Evolutionary conservation across 371 early-diverging fungal species (phyloP), one percentile per base, ranked within the genome.

Genomic region (Mucor sp.): DNA sequence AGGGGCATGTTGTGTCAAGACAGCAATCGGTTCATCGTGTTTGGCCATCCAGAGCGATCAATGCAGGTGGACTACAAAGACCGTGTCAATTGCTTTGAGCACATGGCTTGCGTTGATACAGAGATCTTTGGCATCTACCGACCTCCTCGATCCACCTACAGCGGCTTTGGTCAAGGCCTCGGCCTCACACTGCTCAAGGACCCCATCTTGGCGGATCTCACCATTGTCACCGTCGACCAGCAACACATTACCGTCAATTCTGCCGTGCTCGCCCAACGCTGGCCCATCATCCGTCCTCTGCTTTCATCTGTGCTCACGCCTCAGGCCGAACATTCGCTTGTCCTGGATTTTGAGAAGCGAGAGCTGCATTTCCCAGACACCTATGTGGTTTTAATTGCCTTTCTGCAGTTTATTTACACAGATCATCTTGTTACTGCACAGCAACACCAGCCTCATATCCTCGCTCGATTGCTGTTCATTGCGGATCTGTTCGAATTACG

Each of bases 61-160:
- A 80, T 86, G 23, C 67, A 68, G 19, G 84, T 87, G 12, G 94
- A 94, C 71, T 91, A 93, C 67, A 87, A 88, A 57, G 84, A 90
- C 39, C 85, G 93, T 33, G 84, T 80, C n/a, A 72, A 84, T 37
- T 86, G 81, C 66, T 91, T 85, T 72, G 78, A 84, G 14, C 82
- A 91, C 56, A 58, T 88, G 58, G 80, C 87, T 14, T 79, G 75
- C 28, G 79, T 91, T 1, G 86, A 91, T 32, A 71, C 88, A 57
- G 87, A 90, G 30, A 88, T 87, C 0, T 82, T 92, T 68, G 92
- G 90, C 3, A 78, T 88, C 21, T 83, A 82, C 57, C 77, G 59
- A n/a, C 76, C 85, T 1, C 81, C 86, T 4, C 35, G 69, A 11
- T 50, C 75, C 1, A 69, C 83, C 6, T 77, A 55, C 56, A 74